Evolutionary conservation across 140 eudicot species (phyloP), one percentile per base, ranked within the genome.

Genomic region (Ambrosia hybrid): DNA sequence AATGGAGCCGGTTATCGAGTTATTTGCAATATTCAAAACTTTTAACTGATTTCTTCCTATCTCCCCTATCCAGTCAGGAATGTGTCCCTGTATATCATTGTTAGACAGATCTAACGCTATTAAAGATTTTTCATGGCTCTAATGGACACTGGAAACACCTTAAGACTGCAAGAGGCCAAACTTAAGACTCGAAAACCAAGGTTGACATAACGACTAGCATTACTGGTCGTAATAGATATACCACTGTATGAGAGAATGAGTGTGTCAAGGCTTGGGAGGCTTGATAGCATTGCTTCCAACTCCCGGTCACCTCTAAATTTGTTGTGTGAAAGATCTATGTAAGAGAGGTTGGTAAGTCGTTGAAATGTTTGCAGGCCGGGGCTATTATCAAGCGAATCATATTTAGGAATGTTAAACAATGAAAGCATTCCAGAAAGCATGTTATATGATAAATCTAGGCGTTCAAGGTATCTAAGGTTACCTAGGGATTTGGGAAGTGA

Each of bases 151-250:
- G 73, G 73, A 14, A 74, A 74, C 48, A 5, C 56, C 10, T 30
- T 64, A 6, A 74, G 5, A n/a, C 67, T 74, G 58, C 79, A 74
- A 65, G 58, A 74, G 17, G 65, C 79, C 57, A 64, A 16, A 10
- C 0, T 0, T 11, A 74, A 11, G 3, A 0, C 0, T 0, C 0
- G 0, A 3, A 65, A 13, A 1, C 5, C 2, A 13, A 36, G 34
- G 12, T 74, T 53, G 45, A 16, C 66, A 52, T 51, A 17, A 46
- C 8, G 36, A n/a, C 2, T 74, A 10, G 66, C 56, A 30, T 48
- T 17, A 8, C 10, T 53, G 15, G 65, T 5, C 14, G 17, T 66
- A 74, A 74, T 26, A 36, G 57, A 7, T 53, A 74, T 21, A 14
- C 73, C 67, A n/a, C 73, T 73, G 30, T 67, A 37, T 3, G 78